Evolutionary conservation across 225 moss, liverwort and hornwort genomes (phyloP).

Genomic region (Pleurozium schreberi): DNA sequence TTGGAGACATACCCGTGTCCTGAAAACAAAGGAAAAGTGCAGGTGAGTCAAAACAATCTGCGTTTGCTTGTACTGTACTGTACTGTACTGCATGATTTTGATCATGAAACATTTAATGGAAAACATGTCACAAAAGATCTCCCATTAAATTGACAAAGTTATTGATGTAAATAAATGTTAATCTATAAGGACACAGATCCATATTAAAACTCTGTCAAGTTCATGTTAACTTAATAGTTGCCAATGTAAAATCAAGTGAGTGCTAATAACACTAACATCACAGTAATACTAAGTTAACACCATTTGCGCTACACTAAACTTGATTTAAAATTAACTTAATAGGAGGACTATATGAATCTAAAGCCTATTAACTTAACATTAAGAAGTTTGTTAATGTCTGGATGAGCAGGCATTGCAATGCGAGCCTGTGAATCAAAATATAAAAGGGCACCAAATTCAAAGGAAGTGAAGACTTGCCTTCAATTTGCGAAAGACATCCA

Average conservation of each 20-base stretch:
- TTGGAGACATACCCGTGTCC: conserved; percentile 52
- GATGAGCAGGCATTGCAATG: background rate
- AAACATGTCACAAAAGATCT: background rate
- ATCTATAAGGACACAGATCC: background rate
- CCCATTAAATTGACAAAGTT: background rate
- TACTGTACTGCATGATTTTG: background rate
- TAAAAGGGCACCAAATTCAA: background rate
- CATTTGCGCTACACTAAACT: background rate
- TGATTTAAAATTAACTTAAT: background rate
- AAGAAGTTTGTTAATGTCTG: background rate
- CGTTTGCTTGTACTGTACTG: background rate
- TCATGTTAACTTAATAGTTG: background rate
- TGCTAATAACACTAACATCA: background rate
- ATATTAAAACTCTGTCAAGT: background rate
- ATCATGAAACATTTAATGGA: background rate
- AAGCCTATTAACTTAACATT: background rate
- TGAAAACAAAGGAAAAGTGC: conserved; percentile 1
- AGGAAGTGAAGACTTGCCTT: conserved; percentile 17
- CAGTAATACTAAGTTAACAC: background rate
- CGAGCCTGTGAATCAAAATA: background rate
- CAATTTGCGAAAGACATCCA: conserved; percentile 38
- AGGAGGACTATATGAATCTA: background rate
- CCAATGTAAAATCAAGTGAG: background rate
- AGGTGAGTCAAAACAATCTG: background rate
- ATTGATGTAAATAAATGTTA: background rate